These are phyloP conservation scores for Fraxinus cuspidata DNA, from an alignment of 257 asterid genomes.

Conservation along the genomic window DNA sequence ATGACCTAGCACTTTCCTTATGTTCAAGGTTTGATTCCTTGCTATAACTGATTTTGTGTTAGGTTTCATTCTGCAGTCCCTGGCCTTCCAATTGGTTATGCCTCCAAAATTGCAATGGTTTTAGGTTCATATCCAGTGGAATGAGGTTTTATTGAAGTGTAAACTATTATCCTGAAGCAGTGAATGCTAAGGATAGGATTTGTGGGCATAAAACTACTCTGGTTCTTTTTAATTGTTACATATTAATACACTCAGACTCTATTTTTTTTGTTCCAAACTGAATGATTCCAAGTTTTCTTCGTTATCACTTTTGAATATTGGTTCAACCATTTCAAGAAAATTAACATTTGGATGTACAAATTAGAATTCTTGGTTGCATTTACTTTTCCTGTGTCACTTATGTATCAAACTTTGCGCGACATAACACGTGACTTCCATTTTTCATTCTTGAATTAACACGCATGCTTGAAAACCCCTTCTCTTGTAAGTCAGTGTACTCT, in stretches of 20 bases:
- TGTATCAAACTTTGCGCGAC: background rate
- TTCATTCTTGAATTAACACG: background rate
- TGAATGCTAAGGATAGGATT: constrained; percentile 10
- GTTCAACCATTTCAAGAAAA: background rate
- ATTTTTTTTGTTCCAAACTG: background rate
- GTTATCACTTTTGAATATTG: constrained; percentile 7
- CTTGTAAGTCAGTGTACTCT: background rate
- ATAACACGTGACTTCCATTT: background rate
- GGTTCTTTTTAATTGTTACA: background rate
- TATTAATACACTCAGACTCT: background rate
- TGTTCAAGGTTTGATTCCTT: constrained; percentile 78
- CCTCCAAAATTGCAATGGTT: constrained; percentile 1
- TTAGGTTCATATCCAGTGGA: constrained; percentile 14
- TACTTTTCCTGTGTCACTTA: background rate
- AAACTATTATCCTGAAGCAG: constrained; percentile 13
- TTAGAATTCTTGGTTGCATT: constrained; percentile 3
- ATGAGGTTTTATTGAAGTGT: constrained; percentile 11
- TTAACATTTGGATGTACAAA: background rate
- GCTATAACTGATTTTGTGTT: constrained; percentile 18
- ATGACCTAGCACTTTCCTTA: constrained; percentile 83
- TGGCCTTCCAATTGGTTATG: background rate
- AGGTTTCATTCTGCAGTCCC: constrained; percentile 8
- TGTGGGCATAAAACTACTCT: constrained; percentile 4
- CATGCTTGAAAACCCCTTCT: constrained; percentile 3
- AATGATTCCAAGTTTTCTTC: background rate